A percentile compares a stretch with the other conserved stretches of the same genome.
Evolutionary conservation across 2,329 filamentous ascomycete genomes (phyloP).

Genomic region (Pseudohalonectria lignicola): DNA sequence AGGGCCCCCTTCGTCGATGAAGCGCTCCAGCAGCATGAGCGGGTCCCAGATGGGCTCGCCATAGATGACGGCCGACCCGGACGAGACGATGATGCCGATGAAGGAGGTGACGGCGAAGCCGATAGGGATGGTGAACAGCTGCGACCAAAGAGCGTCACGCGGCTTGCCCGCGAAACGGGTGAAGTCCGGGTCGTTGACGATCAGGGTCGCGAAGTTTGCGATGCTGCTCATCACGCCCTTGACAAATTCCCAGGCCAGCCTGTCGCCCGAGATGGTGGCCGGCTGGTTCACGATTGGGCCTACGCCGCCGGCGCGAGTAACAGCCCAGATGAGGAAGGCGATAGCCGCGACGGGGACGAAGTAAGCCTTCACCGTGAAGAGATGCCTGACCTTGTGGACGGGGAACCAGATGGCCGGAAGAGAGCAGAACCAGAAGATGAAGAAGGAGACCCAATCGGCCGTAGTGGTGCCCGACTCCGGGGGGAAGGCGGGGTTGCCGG

Average conservation of each 20-base stretch:
- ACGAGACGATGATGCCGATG: constrained; percentile 71
- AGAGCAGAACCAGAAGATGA: constrained; percentile 75
- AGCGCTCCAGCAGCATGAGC: constrained; percentile 52
- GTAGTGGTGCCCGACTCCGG: constrained; percentile 59
- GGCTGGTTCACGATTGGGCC: constrained; percentile 71
- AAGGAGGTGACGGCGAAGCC: constrained; percentile 73
- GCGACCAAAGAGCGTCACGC: constrained; percentile 67
- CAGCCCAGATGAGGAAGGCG: constrained; percentile 78
- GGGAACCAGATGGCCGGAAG: constrained; percentile 83
- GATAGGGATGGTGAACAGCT: constrained; percentile 62
- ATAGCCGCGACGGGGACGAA: constrained; percentile 77
- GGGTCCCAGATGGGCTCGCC: constrained; percentile 63
- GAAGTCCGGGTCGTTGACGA: constrained; percentile 76
- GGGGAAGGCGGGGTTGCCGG: constrained; percentile 58
- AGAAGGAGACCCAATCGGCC: constrained; percentile 67
- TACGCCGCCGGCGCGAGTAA: constrained; percentile 70
- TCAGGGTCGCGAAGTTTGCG: constrained; percentile 82
- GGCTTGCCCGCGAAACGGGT: constrained; percentile 72
- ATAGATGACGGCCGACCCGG: constrained; percentile 59
- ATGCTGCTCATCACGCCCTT: constrained; percentile 82
- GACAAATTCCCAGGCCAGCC: constrained; percentile 71
- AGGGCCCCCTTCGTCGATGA: constrained; percentile 58
- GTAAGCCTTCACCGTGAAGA: constrained; percentile 84
- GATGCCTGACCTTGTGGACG: constrained; percentile 76
- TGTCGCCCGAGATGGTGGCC: constrained; percentile 50